phyloP scores from a whole-genome alignment of 768 basidiomycete species.

The Cystofilobasidium capitatum region DNA sequence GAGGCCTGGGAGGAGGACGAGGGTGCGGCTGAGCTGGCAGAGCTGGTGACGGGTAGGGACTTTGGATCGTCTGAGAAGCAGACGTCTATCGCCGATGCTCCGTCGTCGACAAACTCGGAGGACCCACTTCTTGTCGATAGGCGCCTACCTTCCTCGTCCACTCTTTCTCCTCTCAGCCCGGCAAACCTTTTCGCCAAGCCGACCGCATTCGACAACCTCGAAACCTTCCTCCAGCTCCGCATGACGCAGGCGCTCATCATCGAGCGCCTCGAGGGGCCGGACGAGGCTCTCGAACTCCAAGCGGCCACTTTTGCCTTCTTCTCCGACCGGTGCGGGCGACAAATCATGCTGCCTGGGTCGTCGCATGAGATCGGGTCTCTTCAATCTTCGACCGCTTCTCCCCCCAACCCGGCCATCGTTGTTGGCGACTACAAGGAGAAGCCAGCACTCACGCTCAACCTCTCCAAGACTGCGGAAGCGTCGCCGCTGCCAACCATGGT shows the following conservation, averaged over 20 bases:
- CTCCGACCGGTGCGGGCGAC: constrained; percentile 48
- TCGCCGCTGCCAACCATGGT: not conserved
- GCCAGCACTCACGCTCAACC: not conserved
- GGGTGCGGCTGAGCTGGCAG: constrained; percentile 35
- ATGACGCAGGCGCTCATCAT: constrained; percentile 73
- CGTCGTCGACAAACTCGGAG: not conserved
- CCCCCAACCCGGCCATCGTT: not conserved
- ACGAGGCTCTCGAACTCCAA: constrained; percentile 69
- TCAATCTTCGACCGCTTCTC: not conserved
- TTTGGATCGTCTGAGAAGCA: not conserved
- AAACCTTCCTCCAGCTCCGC: constrained; percentile 68
- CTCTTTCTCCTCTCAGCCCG: not conserved
- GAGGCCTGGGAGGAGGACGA: constrained; percentile 49
- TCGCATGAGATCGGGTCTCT: not conserved
- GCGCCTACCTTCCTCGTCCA: not conserved
- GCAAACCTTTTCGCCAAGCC: constrained; percentile 40
- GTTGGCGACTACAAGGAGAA: not conserved
- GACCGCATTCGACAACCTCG: constrained; percentile 55
- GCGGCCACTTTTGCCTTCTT: constrained; percentile 80
- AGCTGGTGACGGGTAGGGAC: not conserved
- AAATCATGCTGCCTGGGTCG: constrained; percentile 10
- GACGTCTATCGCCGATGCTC: not conserved
- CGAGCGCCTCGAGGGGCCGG: constrained; percentile 76
- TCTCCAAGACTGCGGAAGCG: not conserved
- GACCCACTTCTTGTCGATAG: not conserved